These are phyloP conservation scores for Rhodofomes roseus DNA, from an alignment of 1,284 basidiomycete species.

Conservation along the genomic window DNA sequence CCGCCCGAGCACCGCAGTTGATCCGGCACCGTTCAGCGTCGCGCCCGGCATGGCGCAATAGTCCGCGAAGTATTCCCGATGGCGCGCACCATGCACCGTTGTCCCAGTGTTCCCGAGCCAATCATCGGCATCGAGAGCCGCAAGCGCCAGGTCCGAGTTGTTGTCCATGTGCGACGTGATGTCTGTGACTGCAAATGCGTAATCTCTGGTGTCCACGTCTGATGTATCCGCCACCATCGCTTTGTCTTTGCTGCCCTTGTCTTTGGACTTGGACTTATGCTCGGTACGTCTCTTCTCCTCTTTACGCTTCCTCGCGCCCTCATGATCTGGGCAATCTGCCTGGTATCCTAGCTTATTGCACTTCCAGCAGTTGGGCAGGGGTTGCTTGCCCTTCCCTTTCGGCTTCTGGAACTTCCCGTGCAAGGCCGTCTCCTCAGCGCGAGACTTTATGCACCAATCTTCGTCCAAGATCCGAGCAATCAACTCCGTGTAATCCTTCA, in stretches of 20 bases:
- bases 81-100: conserved; percentile 13
- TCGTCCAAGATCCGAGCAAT: conserved; percentile 32
- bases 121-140: not conserved
- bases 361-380: conserved; percentile 4
- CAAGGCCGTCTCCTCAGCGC: conserved; percentile 6
- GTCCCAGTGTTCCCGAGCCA: conserved; percentile 18
- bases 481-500: conserved; percentile 22
- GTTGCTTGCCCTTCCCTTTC: not conserved
- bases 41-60: conserved; percentile 11
- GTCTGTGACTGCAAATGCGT: not conserved
- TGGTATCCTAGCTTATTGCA: conserved; percentile 8
- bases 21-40: conserved; percentile 13
- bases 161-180: not conserved
- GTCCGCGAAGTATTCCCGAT: conserved; percentile 7
- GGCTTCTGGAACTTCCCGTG: not conserved
- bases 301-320: not conserved
- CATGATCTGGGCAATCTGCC: conserved; percentile 12
- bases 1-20: conserved; percentile 12
- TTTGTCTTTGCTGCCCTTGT: conserved; percentile 1
- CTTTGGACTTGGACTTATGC: conserved; percentile 1
- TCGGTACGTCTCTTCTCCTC: not conserved
- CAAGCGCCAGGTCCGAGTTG: conserved; percentile 6
- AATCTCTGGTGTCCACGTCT: not conserved
- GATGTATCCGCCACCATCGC: conserved; percentile 2
- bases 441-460: conserved; percentile 7